phyloP scores from a whole-genome alignment of 768 basidiomycete genomes.

The Suillus lakei region DNA sequence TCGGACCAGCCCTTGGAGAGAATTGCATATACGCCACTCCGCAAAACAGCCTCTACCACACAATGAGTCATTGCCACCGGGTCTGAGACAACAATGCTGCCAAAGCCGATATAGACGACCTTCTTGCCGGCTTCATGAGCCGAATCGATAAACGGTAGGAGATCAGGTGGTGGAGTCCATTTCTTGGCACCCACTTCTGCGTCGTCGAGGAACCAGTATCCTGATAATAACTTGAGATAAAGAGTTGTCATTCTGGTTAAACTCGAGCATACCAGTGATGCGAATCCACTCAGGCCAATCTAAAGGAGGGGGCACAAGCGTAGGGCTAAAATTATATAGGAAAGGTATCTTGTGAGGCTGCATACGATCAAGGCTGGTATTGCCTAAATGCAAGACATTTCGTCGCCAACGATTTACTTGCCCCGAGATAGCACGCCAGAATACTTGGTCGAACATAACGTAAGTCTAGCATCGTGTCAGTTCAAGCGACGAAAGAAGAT shows the following conservation, averaged over 20 bases:
- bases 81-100: conserved; percentile 96
- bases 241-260: conserved; percentile 10
- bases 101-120: conserved; percentile 97
- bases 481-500: conserved; percentile 12
- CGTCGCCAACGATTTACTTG: conserved; percentile 96
- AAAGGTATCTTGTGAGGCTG: conserved; percentile 98
- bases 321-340: conserved; percentile 95
- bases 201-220: conserved; percentile 97
- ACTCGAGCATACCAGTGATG: conserved; percentile 65
- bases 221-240: conserved; percentile 41
- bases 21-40: conserved; percentile 89
- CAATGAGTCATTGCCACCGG: conserved; percentile 90
- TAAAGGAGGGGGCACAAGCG: conserved; percentile 87
- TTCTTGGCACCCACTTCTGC: conserved; percentile 88
- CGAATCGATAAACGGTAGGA: conserved; percentile 81
- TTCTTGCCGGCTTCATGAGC: conserved; percentile 82
- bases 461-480: conserved; percentile 61
- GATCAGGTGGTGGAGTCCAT: conserved; percentile 84
- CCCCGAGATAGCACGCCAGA: conserved; percentile 93
- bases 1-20: conserved; percentile 99
- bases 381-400: conserved; percentile 70
- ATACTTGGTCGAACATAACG: conserved; percentile 97
- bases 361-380: conserved; percentile 92
- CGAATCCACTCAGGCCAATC: conserved; percentile 99
- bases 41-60: conserved; percentile 85